Evolutionary conservation across 2,329 filamentous ascomycete genomes (phyloP).

Genomic region (Monilinia fructigena): DNA sequence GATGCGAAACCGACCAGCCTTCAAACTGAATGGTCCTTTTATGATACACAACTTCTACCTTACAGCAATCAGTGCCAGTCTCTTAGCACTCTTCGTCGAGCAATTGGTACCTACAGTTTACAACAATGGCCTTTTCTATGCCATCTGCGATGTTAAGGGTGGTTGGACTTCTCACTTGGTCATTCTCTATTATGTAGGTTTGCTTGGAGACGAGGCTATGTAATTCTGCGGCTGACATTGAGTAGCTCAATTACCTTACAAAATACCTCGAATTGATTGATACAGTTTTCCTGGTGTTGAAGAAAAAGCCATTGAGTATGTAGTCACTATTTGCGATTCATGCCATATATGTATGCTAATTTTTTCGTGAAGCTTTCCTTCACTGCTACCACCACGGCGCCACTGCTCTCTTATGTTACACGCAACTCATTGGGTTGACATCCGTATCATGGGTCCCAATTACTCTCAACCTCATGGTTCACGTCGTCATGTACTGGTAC

Average conservation of each 20-base stretch:
- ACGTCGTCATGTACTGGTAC: constrained; percentile 99
- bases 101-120: constrained; percentile 82
- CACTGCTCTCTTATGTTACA: constrained; percentile 96
- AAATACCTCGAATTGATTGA: constrained; percentile 96
- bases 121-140: constrained; percentile 79
- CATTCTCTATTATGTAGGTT: constrained; percentile 90
- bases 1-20: constrained; percentile 82
- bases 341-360: constrained; percentile 38
- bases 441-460: constrained; percentile 95
- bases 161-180: constrained; percentile 94
- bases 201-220: background rate
- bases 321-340: constrained; percentile 12
- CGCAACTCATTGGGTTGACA: constrained; percentile 88
- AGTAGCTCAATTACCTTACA: constrained; percentile 92
- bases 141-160: constrained; percentile 78
- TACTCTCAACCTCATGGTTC: constrained; percentile 85
- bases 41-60: constrained; percentile 96
- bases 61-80: constrained; percentile 76
- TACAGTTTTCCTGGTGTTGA: constrained; percentile 94
- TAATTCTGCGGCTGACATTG: constrained; percentile 42
- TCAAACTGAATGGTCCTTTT: constrained; percentile 87
- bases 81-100: constrained; percentile 85
- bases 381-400: constrained; percentile 99
- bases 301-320: constrained; percentile 96
- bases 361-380: constrained; percentile 68